These are phyloP conservation scores for Buxus sempervirens DNA, from an alignment of 164 flowering plant genomes.

Conservation along the genomic window DNA sequence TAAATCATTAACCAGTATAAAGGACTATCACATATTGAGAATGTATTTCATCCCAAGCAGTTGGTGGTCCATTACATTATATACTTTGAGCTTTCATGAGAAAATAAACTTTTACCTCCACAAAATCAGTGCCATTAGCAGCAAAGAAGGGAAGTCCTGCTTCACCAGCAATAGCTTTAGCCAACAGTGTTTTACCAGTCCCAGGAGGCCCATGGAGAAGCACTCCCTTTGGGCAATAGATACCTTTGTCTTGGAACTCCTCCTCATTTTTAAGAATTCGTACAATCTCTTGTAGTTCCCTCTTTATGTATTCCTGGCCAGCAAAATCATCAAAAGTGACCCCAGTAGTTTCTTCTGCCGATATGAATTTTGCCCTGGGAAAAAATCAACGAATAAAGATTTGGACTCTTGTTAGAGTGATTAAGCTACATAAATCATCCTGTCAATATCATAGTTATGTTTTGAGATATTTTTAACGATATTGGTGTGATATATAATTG, in stretches of 20 bases:
- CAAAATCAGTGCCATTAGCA: constrained; percentile 94
- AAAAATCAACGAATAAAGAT: constrained; percentile 7
- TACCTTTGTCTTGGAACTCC: constrained; percentile 83
- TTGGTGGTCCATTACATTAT: not conserved
- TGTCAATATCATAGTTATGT: not conserved
- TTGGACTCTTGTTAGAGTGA: not conserved
- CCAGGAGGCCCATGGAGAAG: constrained; percentile 99
- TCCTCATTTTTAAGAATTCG: constrained; percentile 84
- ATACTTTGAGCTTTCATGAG: not conserved
- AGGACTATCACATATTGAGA: not conserved
- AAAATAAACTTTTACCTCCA: constrained; percentile 58
- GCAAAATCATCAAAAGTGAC: constrained; percentile 96
- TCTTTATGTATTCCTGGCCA: constrained; percentile 95
- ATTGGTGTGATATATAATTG: too few relatives aligned
- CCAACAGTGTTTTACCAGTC: constrained; percentile 93
- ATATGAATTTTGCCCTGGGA: constrained; percentile 88
- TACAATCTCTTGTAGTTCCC: constrained; percentile 92
- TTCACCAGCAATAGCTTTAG: constrained; percentile 99
- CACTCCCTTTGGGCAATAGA: constrained; percentile 97
- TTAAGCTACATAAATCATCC: not conserved
- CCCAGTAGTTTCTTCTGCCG: constrained; percentile 94
- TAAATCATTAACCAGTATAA: too few relatives aligned
- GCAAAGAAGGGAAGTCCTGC: constrained; percentile 98
- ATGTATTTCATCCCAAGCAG: not conserved
- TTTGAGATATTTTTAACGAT: not conserved